A percentile compares a stretch with the other conserved stretches of the same genome.
These are phyloP conservation scores for Saccharum officinarum DNA, from an alignment of 176 grass and related monocot genomes.

Conservation along the genomic window DNA sequence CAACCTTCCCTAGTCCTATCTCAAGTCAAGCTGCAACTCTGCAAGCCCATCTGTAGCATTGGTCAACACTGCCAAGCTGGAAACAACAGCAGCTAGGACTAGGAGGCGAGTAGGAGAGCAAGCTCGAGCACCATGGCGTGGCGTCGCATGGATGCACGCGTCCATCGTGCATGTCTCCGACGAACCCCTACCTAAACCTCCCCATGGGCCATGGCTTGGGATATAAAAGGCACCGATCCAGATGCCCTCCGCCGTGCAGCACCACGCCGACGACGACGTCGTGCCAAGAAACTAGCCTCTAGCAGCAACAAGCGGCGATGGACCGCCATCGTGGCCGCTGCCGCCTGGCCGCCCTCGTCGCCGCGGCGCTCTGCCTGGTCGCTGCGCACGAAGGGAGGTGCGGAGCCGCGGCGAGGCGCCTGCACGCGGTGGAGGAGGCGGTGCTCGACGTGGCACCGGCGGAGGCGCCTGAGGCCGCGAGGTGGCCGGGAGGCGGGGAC, in stretches of 20 bases:
- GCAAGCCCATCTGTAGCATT: neutral
- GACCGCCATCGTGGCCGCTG: neutral
- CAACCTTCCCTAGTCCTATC: neutral
- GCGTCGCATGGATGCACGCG: neutral
- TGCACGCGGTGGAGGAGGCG: neutral
- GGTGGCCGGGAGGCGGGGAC: neutral
- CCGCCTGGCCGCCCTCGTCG: neutral
- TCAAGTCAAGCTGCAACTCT: neutral
- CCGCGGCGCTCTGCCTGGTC: constrained; percentile 20
- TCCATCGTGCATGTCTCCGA: neutral
- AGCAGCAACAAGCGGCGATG: neutral
- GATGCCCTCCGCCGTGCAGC: neutral
- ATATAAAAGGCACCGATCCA: neutral
- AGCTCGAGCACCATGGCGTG: neutral
- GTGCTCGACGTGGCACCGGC: constrained; percentile 6
- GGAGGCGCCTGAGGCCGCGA: constrained; percentile 9
- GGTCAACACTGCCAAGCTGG: neutral
- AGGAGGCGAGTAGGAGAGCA: constrained; percentile 23
- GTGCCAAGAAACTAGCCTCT: neutral
- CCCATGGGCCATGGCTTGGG: neutral
- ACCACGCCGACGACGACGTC: neutral
- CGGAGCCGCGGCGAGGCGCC: constrained; percentile 10
- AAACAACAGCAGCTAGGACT: neutral
- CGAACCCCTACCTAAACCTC: constrained; percentile 43
- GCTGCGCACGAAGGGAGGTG: neutral